These are phyloP conservation scores for Cicer cuneatum DNA, from an alignment of 306 rosid genomes.

Conservation along the genomic window DNA sequence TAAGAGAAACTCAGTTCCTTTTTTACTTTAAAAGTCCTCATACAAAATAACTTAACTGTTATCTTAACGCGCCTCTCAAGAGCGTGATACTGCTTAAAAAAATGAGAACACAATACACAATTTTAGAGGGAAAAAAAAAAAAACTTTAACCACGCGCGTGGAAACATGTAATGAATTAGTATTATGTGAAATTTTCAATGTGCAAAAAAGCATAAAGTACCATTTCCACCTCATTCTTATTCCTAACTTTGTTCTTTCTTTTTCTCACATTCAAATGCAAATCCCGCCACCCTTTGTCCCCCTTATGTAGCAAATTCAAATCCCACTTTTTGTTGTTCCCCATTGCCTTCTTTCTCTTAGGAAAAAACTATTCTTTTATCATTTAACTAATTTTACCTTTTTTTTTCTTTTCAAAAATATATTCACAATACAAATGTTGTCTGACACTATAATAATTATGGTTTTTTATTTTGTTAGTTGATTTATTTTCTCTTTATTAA, in stretches of 20 bases:
- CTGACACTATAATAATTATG: too few species aligned
- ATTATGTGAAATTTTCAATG: conserved; percentile 42
- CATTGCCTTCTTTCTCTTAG: conserved; percentile 26
- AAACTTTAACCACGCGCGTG: conserved; percentile 61
- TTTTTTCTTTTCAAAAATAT: background rate
- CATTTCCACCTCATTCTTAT: conserved; percentile 3
- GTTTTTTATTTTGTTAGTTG: background rate
- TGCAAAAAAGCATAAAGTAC: background rate
- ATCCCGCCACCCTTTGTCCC: conserved; percentile 69
- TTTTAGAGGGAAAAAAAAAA: conserved; percentile 39
- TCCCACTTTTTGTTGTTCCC: conserved; percentile 43
- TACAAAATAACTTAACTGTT: too few species aligned
- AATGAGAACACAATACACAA: conserved; percentile 26
- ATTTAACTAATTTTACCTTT: conserved; percentile 34
- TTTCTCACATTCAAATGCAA: conserved; percentile 69
- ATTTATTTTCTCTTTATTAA: background rate
- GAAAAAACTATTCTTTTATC: conserved; percentile 42
- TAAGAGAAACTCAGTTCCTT: too few species aligned
- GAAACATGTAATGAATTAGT: conserved; percentile 52
- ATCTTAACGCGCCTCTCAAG: conserved; percentile 49
- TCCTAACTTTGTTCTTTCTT: background rate
- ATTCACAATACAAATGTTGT: too few species aligned
- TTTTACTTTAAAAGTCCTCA: too few species aligned
- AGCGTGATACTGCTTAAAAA: conserved; percentile 40
- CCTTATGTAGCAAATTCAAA: conserved; percentile 53